phyloP scores from a whole-genome alignment of 2,329 filamentous ascomycete species.

The Aspergillus transmontanensis region DNA sequence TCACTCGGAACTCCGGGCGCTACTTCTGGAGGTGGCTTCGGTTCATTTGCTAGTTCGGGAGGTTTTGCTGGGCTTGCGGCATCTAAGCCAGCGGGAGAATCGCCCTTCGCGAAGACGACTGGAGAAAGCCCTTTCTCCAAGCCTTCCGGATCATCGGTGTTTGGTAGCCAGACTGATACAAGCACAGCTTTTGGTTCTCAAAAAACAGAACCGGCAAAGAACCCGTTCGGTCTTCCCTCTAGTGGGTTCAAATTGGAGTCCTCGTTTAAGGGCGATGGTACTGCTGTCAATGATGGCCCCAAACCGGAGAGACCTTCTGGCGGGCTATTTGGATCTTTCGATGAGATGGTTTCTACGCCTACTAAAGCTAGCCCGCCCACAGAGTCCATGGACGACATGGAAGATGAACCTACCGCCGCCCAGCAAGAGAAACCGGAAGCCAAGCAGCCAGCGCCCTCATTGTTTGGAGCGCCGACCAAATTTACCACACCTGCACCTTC shows the following conservation, averaged over 20 bases:
- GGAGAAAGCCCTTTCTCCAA: constrained; percentile 34
- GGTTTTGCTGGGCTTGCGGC: constrained; percentile 30
- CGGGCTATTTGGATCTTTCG: constrained; percentile 40
- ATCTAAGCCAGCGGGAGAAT: constrained; percentile 27
- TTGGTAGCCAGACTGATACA: constrained; percentile 29
- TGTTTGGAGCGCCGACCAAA: constrained; percentile 32
- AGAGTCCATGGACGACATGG: constrained; percentile 42
- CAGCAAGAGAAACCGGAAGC: constrained; percentile 26
- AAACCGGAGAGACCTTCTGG: constrained; percentile 39
- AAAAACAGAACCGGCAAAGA: constrained; percentile 30
- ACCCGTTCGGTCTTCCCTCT: constrained; percentile 31
- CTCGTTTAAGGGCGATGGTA: constrained; percentile 48
- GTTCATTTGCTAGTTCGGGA: constrained; percentile 32
- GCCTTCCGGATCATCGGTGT: constrained; percentile 30
- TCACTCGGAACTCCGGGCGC: constrained; percentile 24
- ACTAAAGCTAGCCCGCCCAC: constrained; percentile 35
- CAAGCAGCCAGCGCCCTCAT: constrained; percentile 22
- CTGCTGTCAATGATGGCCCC: constrained; percentile 41
- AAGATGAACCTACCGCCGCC: constrained; percentile 28
- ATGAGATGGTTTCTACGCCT: constrained; percentile 41
- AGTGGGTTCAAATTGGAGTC: constrained; percentile 47
- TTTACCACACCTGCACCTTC: constrained; percentile 28
- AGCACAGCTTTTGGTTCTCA: constrained; percentile 32
- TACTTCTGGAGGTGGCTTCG: constrained; percentile 36
- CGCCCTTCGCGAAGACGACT: constrained; percentile 30